These are phyloP conservation scores for Pulicaria dysenterica DNA, from an alignment of 129 eudicot genomes.

Conservation along the genomic window DNA sequence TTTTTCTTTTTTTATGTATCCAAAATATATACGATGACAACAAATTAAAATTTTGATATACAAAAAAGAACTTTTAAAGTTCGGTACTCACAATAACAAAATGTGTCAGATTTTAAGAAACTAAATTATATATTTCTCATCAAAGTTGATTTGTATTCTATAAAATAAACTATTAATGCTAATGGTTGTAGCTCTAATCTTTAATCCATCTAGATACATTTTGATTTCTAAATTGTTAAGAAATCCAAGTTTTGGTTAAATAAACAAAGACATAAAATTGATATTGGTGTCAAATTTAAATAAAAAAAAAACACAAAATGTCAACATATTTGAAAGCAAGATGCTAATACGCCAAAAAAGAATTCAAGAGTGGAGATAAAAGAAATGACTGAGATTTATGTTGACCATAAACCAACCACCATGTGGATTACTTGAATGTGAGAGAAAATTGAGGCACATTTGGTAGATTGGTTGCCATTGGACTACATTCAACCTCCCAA, in stretches of 20 bases:
- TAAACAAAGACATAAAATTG: background rate
- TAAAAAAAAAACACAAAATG: slow-evolving; percentile 24
- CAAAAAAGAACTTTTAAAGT: too few relatives aligned
- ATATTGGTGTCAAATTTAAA: slow-evolving; percentile 25
- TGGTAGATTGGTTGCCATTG: slow-evolving; percentile 43
- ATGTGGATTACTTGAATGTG: slow-evolving; percentile 42
- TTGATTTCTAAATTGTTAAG: slow-evolving; percentile 15
- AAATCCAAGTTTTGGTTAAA: background rate
- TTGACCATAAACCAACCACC: slow-evolving; percentile 38
- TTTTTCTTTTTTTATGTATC: too few relatives aligned
- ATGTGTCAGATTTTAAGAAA: too few relatives aligned
- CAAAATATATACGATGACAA: too few relatives aligned
- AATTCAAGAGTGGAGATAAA: slow-evolving; percentile 25
- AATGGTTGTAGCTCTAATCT: background rate
- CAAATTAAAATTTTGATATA: too few relatives aligned
- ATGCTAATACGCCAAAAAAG: slow-evolving; percentile 26
- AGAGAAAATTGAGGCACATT: slow-evolving; percentile 28
- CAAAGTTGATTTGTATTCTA: too few relatives aligned
- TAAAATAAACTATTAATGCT: background rate
- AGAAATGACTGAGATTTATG: slow-evolving; percentile 37
- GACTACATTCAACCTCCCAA: slow-evolving; percentile 18
- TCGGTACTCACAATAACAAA: too few relatives aligned
- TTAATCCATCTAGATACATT: background rate
- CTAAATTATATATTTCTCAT: too few relatives aligned
- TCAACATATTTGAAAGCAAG: slow-evolving; percentile 38